Base-by-base conservation (phyloP, 1,284 basidiomycete species). In the Papiliotrema nemorosa region DNA sequence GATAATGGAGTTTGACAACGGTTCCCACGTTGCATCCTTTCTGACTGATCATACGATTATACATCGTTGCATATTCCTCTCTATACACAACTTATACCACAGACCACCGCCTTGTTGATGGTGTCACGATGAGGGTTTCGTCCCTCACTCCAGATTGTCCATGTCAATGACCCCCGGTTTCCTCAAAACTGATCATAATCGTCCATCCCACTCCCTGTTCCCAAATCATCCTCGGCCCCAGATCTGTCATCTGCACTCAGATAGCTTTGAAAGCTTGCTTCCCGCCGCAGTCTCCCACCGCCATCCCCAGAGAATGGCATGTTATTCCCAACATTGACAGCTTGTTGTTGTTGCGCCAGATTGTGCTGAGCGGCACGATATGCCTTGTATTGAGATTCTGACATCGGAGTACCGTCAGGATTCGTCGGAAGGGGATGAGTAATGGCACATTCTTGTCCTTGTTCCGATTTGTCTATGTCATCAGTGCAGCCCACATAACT, bases 361-460 rank as follows among this genome's bases (percentile, higher is more conserved):
- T 43, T 53, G 36, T 36, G 41, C 40, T 38, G 50, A 41, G 27
- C 44, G 35, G 42, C 66, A 46, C 62, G 61, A 53, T 69, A 72
- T 7, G 65, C 64, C 40, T 72, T 70, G 55, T 74, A 75, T 55
- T 73, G 72, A 33, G 63, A 66, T 54, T 75, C 73, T 7, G 69
- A 70, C 66, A 75, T 69, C 10, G 67, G 54, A 10, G 62, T 59
- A 36, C 73, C 73, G 47, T 75, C 73, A 2, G 72, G 72, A 45
- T 75, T 75, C 18, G 62, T 63, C 16, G 73, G 73, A 10, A 75
- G 57, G 1, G 73, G 73, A 44, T 72, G 72, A 25, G 63, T 55
- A 7, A 73, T 62, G 22, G 72, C 72, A 53, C 73, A 75, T 56
- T 74, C 70, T 57, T 72, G 67, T 25, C 73, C 73, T 58, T 73